Percentiles rank a stretch among this genome's conserved stretches.
Conservation (phyloP, 805 yeast species). For the Nakazawaea ernobii region DNA sequence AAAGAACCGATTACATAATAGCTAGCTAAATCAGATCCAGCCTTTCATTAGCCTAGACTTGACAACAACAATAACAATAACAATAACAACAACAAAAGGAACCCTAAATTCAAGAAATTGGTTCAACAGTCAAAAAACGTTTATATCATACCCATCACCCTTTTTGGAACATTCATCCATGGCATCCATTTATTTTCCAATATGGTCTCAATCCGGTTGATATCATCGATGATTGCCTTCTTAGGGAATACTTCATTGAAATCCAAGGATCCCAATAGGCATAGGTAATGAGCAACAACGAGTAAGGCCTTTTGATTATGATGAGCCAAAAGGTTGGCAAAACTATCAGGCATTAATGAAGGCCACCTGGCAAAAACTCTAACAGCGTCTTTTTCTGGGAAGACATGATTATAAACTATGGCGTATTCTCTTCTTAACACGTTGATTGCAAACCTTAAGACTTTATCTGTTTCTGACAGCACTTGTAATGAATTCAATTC, state of each 20-base stretch:
- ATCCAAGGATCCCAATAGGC: neutral
- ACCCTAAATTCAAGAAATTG: too few species aligned
- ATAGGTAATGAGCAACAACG: constrained; percentile 8
- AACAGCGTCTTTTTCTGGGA: neutral
- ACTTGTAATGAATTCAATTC: neutral
- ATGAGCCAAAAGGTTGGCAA: neutral
- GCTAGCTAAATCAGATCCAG: too few species aligned
- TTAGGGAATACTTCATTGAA: neutral
- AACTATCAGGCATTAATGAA: neutral
- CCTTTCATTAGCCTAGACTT: too few species aligned
- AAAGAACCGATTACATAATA: neutral
- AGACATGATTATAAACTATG: neutral
- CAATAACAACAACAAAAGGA: too few species aligned
- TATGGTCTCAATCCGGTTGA: constrained; percentile 1
- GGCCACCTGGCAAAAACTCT: constrained; percentile 9
- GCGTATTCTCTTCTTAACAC: constrained; percentile 7
- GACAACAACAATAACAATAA: too few species aligned
- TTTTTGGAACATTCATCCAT: constrained; percentile 9
- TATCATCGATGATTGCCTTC: neutral
- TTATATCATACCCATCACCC: constrained; percentile 1
- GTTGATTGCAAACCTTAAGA: constrained; percentile 1
- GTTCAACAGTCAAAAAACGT: neutral
- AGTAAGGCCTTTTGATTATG: constrained; percentile 6
- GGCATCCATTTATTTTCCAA: constrained; percentile 4
- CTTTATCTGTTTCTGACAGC: neutral